These are phyloP conservation scores for Penicillium subrubescens DNA, from an alignment of 495 filamentous ascomycete species.

Conservation along the genomic window DNA sequence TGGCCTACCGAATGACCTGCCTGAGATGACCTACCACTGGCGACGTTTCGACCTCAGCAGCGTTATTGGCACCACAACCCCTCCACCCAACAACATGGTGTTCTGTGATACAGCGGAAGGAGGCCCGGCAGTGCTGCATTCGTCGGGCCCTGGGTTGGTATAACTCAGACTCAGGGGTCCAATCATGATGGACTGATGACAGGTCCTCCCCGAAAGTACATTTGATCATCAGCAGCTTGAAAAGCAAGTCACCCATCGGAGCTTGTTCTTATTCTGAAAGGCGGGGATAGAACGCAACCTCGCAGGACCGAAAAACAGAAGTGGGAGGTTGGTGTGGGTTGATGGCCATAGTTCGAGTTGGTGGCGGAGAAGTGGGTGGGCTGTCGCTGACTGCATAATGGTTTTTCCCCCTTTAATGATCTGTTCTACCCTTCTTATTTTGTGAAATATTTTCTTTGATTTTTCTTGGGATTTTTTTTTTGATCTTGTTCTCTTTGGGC, in stretches of 20 bases:
- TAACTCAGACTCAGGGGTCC: constrained; percentile 1
- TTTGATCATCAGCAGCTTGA: constrained; percentile 21
- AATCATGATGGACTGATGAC: constrained; percentile 24
- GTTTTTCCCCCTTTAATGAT: neutral
- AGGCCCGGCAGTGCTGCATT: constrained; percentile 22
- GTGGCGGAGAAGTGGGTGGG: constrained; percentile 6
- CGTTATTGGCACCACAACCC: constrained; percentile 33
- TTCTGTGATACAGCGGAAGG: constrained; percentile 27
- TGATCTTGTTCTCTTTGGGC: neutral
- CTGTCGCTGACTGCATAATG: constrained; percentile 17
- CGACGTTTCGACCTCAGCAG: constrained; percentile 26
- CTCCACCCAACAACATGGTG: constrained; percentile 25
- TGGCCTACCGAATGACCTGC: neutral
- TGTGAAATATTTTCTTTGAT: neutral
- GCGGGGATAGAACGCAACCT: constrained; percentile 2
- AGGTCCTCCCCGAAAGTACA: constrained; percentile 11
- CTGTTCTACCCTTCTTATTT: neutral
- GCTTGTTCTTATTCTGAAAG: neutral
- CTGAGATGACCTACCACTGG: constrained; percentile 10
- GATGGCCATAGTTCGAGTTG: neutral
- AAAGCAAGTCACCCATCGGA: constrained; percentile 10
- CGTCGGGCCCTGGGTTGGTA: constrained; percentile 27
- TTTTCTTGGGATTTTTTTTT: neutral
- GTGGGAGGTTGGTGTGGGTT: neutral
- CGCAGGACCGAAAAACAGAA: neutral